Percentiles rank a stretch among this genome's conserved stretches.
Conservation (phyloP, 2,329 filamentous ascomycete species). For the Elsinoe arachidis region DNA sequence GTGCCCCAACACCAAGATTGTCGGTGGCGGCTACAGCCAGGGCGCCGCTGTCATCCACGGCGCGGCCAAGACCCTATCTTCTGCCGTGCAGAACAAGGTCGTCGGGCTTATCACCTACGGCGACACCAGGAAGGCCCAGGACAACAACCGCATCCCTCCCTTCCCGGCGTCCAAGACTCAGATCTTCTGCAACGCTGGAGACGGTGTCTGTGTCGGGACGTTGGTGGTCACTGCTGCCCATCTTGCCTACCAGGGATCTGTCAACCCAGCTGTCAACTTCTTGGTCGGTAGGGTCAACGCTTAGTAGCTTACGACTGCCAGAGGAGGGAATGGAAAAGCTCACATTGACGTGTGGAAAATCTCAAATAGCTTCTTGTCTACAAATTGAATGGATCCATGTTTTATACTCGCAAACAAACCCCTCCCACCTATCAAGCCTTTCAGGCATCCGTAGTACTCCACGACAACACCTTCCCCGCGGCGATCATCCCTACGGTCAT, state of each 20-base stretch:
- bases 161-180: conserved; percentile 26
- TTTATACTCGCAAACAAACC: not conserved
- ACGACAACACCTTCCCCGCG: no score
- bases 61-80: conserved; percentile 23
- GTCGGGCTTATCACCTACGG: conserved; percentile 34
- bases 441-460: no score
- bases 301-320: not conserved
- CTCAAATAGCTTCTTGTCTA: not conserved
- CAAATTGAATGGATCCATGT: not conserved
- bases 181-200: conserved; percentile 24
- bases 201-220: conserved; percentile 22
- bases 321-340: no score
- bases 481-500: no score
- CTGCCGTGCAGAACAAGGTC: conserved; percentile 24
- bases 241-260: conserved; percentile 12
- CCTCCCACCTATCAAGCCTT: not conserved
- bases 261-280: conserved; percentile 1
- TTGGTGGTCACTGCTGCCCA: conserved; percentile 23
- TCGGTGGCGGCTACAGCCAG: conserved; percentile 19
- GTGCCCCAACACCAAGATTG: conserved; percentile 18
- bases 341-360: no score
- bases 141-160: conserved; percentile 26
- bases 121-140: conserved; percentile 34
- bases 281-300: conserved; percentile 1
- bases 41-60: conserved; percentile 18